Percentiles rank a stretch among this genome's conserved stretches.
phyloP scores from a whole-genome alignment of 2,329 filamentous ascomycete genomes.

The Ciborinia camelliae region DNA sequence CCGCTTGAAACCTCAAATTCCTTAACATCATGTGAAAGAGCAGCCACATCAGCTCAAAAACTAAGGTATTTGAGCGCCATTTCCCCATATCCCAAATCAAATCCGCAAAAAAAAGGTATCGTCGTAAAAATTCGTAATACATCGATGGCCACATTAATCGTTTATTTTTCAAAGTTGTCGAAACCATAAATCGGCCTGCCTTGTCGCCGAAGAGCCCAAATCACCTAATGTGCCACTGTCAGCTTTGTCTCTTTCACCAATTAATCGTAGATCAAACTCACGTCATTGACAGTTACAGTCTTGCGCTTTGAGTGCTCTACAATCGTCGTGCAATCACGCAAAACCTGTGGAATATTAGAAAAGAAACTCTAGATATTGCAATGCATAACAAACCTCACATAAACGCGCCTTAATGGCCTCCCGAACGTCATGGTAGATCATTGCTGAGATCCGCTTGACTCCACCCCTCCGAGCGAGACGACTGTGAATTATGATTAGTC shows the following conservation, averaged over 20 bases:
- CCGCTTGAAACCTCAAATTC: background rate
- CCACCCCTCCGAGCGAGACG: conserved; percentile 73
- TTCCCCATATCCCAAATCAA: background rate
- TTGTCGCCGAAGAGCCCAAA: conserved; percentile 48
- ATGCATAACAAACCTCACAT: conserved; percentile 39
- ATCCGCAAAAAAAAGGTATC: conserved; percentile 9
- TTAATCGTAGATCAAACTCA: conserved; percentile 39
- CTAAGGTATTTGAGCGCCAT: background rate
- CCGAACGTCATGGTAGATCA: conserved; percentile 62
- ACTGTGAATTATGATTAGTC: conserved; percentile 34
- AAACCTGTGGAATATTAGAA: background rate
- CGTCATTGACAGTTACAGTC: conserved; percentile 61
- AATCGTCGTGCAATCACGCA: conserved; percentile 29
- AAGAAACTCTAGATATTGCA: background rate
- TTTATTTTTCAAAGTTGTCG: conserved; percentile 39
- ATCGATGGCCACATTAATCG: background rate
- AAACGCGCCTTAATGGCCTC: conserved; percentile 50
- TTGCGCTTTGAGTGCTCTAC: conserved; percentile 54
- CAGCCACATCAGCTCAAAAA: background rate
- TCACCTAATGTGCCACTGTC: conserved; percentile 44
- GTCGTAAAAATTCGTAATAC: background rate
- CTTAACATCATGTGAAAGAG: background rate
- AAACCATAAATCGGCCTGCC: conserved; percentile 58
- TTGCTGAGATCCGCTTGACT: conserved; percentile 66
- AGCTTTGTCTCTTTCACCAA: background rate